Conservation (phyloP, 2,329 filamentous ascomycete species). For the Neofusicoccum parvum region DNA sequence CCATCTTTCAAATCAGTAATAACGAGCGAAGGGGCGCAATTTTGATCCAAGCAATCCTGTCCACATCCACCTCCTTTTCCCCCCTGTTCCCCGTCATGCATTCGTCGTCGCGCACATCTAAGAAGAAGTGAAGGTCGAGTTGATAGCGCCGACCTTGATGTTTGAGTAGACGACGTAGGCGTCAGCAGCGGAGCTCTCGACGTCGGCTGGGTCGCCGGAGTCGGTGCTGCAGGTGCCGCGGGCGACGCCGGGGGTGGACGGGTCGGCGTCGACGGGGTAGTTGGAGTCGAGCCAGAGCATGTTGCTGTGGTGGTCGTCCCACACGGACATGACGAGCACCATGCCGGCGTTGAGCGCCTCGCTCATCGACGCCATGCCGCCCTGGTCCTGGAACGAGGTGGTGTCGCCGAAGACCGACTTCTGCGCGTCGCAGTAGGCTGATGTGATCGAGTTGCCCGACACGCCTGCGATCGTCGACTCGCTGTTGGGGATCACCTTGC, state of each 20-base stretch:
- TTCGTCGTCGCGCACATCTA: background rate
- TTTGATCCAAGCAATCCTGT: too few species aligned
- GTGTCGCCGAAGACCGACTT: constrained; percentile 57
- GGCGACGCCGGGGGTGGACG: constrained; percentile 22
- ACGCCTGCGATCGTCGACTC: constrained; percentile 45
- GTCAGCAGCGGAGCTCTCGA: constrained; percentile 24
- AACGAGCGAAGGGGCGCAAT: too few species aligned
- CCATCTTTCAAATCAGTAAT: background rate
- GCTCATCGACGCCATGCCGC: constrained; percentile 35
- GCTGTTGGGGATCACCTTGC: constrained; percentile 46
- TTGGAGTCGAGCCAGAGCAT: constrained; percentile 73
- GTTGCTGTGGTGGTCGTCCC: constrained; percentile 63
- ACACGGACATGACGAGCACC: constrained; percentile 58
- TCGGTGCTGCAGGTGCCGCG: constrained; percentile 26
- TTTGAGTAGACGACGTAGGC: constrained; percentile 30
- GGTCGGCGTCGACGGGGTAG: constrained; percentile 50
- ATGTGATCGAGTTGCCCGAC: constrained; percentile 54
- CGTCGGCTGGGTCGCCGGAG: constrained; percentile 27
- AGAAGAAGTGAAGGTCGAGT: constrained; percentile 26
- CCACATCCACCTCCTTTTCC: too few species aligned
- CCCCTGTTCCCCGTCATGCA: too few species aligned
- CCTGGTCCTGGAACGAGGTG: constrained; percentile 54
- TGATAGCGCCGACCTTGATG: constrained; percentile 31
- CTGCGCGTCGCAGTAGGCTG: constrained; percentile 57
- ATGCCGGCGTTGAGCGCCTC: constrained; percentile 24